Base-by-base conservation (phyloP, 306 rosid species). In the Corylus heterophylla region DNA sequence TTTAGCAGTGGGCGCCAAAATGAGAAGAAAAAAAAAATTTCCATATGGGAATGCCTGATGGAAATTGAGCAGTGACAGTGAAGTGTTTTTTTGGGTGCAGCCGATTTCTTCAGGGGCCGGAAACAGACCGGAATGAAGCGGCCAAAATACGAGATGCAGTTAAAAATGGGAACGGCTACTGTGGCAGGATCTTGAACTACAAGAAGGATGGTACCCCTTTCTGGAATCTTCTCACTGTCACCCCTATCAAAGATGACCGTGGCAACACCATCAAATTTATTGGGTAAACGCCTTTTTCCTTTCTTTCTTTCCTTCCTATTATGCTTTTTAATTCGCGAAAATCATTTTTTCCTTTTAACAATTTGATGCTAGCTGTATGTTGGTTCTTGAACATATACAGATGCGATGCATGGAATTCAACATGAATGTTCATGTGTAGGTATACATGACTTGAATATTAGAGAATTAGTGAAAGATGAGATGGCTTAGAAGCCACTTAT, bases 21-120 rank as follows among this genome's bases (percentile, higher is more conserved):
- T 58, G 35, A 16, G 3, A 54, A 54, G 18, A 4, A 45, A 20
- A 20, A 11, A 14, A 52, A 16, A 52, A 20, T 25, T 25, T 22
- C 25, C 25, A 0, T 22, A 22, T 22, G 25, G 25, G 25, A 22
- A 22, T 22, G 25, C 25, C 25, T 4, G 66, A 59, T 5, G 35
- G 14, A 25, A 59, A 59, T 55, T 25, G 66, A 59, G 66, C 31
- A 22, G 66, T 59, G 66, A 59, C 37, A 10, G 25, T 22, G 25
- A 59, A 4, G 37, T 27, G 39, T 59, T 50, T 82, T 82, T 74
- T 84, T 73, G 76, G 80, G 78, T 83, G 87, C 91, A 94, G 98
- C 80, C 98, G 98, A 73, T 95, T 95, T 91, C 98, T 95, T 78
- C 98, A 95, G 79, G 98, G 98, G 47, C 88, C 90, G 16, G 97